Conservation (phyloP, 495 filamentous ascomycete genomes). For the Lophiostoma macrostomum region DNA sequence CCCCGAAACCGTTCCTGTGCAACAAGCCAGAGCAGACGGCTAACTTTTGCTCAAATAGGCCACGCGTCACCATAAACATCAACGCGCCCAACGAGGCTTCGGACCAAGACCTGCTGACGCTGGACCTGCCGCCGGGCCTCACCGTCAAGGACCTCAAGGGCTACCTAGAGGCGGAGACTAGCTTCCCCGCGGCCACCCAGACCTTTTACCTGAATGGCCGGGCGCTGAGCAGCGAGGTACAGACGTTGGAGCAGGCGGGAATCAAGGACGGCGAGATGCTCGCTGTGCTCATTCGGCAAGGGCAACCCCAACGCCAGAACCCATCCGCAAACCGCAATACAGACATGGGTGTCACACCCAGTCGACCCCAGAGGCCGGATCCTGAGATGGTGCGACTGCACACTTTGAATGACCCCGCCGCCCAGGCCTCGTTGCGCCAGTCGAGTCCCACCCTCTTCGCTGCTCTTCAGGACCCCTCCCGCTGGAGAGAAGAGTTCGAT, state of each 20-base stretch:
- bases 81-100: slow-evolving; percentile 61
- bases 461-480: slow-evolving; percentile 71
- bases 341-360: neutral
- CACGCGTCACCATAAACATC: slow-evolving; percentile 83
- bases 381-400: slow-evolving; percentile 79
- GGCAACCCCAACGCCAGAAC: slow-evolving; percentile 19
- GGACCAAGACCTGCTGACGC: slow-evolving; percentile 75
- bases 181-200: slow-evolving; percentile 56
- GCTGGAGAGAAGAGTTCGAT: slow-evolving; percentile 67
- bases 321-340: too few relatives aligned
- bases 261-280: slow-evolving; percentile 92
- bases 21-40: slow-evolving; percentile 20
- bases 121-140: slow-evolving; percentile 81
- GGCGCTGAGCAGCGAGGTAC: slow-evolving; percentile 69
- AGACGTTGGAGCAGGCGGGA: slow-evolving; percentile 76
- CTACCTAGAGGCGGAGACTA: slow-evolving; percentile 64
- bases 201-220: slow-evolving; percentile 88
- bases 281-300: slow-evolving; percentile 63
- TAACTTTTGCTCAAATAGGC: slow-evolving; percentile 38
- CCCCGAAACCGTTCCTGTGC: slow-evolving; percentile 29
- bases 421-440: slow-evolving; percentile 64
- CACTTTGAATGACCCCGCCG: slow-evolving; percentile 72
- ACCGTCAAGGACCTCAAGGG: slow-evolving; percentile 83
- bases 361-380: slow-evolving; percentile 46
- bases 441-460: slow-evolving; percentile 72